Evolutionary conservation across 352 stramenopile genomes (phyloP).

Genomic region (Halophytophthora batemanensis): DNA sequence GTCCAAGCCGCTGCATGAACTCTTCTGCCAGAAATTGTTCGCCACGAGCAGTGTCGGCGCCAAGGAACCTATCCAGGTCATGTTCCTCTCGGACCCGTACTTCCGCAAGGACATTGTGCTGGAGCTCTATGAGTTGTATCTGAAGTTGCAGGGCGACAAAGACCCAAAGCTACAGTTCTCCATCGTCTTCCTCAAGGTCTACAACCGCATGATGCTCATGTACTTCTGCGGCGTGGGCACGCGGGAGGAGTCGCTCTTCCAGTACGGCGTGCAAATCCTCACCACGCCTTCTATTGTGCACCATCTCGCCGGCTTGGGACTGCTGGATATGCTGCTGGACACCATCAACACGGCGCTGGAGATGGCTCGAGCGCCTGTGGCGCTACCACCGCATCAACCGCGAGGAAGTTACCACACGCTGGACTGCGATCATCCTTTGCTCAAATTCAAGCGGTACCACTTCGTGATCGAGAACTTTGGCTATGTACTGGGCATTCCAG

Average conservation of each 20-base stretch:
- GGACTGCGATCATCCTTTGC: constrained; percentile 88
- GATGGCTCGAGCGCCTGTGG: constrained; percentile 44
- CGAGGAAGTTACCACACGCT: constrained; percentile 46
- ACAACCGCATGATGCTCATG: constrained; percentile 82
- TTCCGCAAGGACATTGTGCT: constrained; percentile 92
- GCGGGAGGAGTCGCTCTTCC: constrained; percentile 85
- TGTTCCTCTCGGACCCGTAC: constrained; percentile 94
- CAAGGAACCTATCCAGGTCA: constrained; percentile 81
- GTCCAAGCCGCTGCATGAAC: constrained; percentile 55
- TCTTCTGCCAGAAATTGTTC: constrained; percentile 76
- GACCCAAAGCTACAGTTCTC: constrained; percentile 94
- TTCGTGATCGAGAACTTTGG: constrained; percentile 93
- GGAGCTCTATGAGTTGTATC: constrained; percentile 92
- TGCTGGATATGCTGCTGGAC: constrained; percentile 75
- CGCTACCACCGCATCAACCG: constrained; percentile 16
- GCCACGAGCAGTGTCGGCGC: constrained; percentile 16
- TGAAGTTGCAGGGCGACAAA: constrained; percentile 93
- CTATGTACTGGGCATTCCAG: constrained; percentile 94
- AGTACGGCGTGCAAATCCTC: constrained; percentile 93
- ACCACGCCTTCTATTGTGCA: constrained; percentile 90
- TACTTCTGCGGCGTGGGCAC: constrained; percentile 92
- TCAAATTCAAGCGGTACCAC: constrained; percentile 92
- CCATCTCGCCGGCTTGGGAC: constrained; percentile 48
- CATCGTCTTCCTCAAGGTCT: constrained; percentile 80
- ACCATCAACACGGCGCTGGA: constrained; percentile 77